These are phyloP conservation scores for Entamoeba dispar DNA, from an alignment of 208 protist genomes.

Conservation along the genomic window DNA sequence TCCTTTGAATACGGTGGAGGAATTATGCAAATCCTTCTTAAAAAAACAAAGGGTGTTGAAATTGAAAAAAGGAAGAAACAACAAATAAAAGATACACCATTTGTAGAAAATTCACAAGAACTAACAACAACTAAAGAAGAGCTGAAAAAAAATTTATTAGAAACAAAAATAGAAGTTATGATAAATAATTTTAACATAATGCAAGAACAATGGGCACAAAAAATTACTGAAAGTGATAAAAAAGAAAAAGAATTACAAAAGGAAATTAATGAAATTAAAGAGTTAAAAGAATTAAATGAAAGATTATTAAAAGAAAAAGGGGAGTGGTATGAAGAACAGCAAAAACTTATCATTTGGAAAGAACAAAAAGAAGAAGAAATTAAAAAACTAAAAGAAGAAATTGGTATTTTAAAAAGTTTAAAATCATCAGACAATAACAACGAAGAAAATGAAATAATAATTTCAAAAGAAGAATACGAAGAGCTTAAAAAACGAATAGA, in stretches of 20 bases:
- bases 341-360: background rate
- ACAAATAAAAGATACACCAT: background rate
- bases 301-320: background rate
- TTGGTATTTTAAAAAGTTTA: too few relatives aligned
- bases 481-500: background rate
- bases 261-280: background rate
- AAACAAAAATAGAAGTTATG: background rate
- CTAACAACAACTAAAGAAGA: background rate
- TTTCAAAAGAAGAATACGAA: too few relatives aligned
- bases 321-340: background rate
- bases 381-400: background rate
- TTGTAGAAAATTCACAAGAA: background rate
- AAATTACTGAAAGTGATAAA: background rate
- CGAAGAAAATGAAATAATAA: too few relatives aligned
- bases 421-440: too few relatives aligned
- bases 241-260: background rate
- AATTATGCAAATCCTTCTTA: background rate
- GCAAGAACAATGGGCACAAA: background rate
- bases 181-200: background rate
- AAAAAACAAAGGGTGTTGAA: background rate
- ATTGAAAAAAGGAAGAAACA: background rate
- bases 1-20: background rate
- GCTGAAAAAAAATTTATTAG: background rate
- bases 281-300: background rate
- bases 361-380: background rate